Base-by-base conservation (phyloP, 306 rosid species). In the Dryas drummondii region DNA sequence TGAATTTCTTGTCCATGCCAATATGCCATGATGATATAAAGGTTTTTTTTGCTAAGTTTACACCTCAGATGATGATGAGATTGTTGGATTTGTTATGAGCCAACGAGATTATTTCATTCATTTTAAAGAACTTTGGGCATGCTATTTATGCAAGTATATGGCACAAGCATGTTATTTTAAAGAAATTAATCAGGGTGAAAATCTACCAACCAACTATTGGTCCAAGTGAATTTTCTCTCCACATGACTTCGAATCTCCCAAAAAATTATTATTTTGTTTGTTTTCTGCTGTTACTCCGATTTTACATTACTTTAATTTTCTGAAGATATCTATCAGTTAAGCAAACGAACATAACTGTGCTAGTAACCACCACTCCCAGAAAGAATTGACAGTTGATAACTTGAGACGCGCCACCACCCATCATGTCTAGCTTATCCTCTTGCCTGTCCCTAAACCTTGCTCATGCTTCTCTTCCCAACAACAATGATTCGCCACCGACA, bases 391-490 rank as follows among this genome's bases (percentile, higher is more conserved):
- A 19, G 71, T 66, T 46, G 71, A 10, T 15, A 12, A 17, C 49
- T 40, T 41, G 19, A 53, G 40, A 50, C 15, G 37, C 54, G 41
- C 13, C 52, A 70, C 64, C 75, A 70, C 44, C 62, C 75, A 52
- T 84, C 72, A 87, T 87, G 93, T 66, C 79, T 84, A 79, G 87
- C 81, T 82, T 84, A 81, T 79, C 82, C 40, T 65, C 73, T 51
- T 51, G 68, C 64, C 9, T 79, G 70, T 74, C 81, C 79, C 76
- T 77, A 46, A 77, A 75, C 46, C 17, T 80, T 42, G 83, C 80
- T 40, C 73, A 41, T 55, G 87, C 86, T 12, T 75, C 71, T 40
- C 64, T 78, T 73, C 85, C 91, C 6, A 68, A 75, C 42, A 78
- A 73, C 51, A 70, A 79, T 68, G 76, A 41, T 52, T 65, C 74